Evolutionary conservation across 768 basidiomycete species (phyloP).

Genomic region (Russula lepida): DNA sequence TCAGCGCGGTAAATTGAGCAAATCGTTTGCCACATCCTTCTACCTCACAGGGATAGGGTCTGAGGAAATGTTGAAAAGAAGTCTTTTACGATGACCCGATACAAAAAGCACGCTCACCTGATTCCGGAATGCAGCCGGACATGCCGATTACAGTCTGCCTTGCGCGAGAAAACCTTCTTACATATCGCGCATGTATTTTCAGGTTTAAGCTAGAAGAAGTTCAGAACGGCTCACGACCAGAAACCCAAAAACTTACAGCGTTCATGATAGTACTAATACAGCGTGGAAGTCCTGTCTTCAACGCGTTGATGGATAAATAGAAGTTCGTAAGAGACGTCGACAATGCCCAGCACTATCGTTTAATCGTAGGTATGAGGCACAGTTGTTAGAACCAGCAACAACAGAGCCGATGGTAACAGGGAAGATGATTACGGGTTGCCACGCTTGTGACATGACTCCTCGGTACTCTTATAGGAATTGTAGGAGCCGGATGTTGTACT

Average conservation of each 20-base stretch:
- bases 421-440: not conserved
- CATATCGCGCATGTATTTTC: constrained; percentile 28
- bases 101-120: constrained; percentile 33
- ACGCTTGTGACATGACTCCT: not conserved
- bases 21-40: constrained; percentile 45
- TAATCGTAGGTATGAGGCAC: not conserved
- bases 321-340: constrained; percentile 4
- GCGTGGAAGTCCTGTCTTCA: constrained; percentile 1
- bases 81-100: not conserved
- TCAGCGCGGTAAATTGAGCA: constrained; percentile 50
- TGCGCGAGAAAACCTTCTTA: constrained; percentile 43
- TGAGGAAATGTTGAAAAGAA: constrained; percentile 24
- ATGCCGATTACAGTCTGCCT: constrained; percentile 57
- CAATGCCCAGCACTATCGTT: constrained; percentile 20
- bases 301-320: constrained; percentile 4
- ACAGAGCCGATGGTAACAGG: constrained; percentile 9
- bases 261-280: constrained; percentile 6
- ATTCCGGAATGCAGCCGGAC: constrained; percentile 38
- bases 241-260: not conserved
- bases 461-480: constrained; percentile 8
- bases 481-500: not conserved
- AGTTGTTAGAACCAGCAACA: constrained; percentile 18
- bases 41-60: constrained; percentile 41
- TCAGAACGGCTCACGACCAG: not conserved
- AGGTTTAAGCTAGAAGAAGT: not conserved